phyloP scores from a whole-genome alignment of 2,329 filamentous ascomycete species.

The Fusarium hainanense region DNA sequence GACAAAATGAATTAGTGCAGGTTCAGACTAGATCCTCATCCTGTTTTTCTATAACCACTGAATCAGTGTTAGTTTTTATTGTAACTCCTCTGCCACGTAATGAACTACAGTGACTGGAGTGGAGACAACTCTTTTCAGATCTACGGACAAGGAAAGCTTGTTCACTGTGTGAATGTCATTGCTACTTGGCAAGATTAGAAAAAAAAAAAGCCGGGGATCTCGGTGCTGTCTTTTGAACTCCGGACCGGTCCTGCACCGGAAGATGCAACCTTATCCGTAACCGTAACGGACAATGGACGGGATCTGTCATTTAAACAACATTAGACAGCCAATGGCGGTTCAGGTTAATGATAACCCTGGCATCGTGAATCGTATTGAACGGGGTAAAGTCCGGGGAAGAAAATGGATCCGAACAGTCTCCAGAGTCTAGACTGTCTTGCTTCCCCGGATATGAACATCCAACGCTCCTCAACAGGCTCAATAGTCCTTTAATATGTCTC shows the following conservation, averaged over 20 bases:
- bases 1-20: not conserved
- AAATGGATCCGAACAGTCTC: slow-evolving; percentile 3
- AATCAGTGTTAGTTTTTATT: not conserved
- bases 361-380: slow-evolving; percentile 2
- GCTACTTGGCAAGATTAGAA: not conserved
- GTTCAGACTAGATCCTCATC: not conserved
- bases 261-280: slow-evolving; percentile 16
- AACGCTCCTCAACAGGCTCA: not conserved
- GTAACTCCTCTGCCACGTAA: slow-evolving; percentile 14
- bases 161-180: slow-evolving; percentile 28
- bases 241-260: slow-evolving; percentile 29
- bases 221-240: slow-evolving; percentile 36
- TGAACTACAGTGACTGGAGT: slow-evolving; percentile 14
- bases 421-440: slow-evolving; percentile 4
- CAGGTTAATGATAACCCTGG: slow-evolving; percentile 1
- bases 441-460: slow-evolving; percentile 13
- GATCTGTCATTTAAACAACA: not conserved
- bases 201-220: slow-evolving; percentile 7
- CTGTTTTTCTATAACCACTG: not conserved
- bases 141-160: slow-evolving; percentile 21
- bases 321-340: slow-evolving; percentile 3
- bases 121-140: slow-evolving; percentile 18
- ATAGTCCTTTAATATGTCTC: not conserved
- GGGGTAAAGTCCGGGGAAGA: slow-evolving; percentile 13
- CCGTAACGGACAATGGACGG: slow-evolving; percentile 23